Evolutionary conservation across 2,329 filamentous ascomycete genomes (phyloP).

Genomic region (Penicillium palitans): DNA sequence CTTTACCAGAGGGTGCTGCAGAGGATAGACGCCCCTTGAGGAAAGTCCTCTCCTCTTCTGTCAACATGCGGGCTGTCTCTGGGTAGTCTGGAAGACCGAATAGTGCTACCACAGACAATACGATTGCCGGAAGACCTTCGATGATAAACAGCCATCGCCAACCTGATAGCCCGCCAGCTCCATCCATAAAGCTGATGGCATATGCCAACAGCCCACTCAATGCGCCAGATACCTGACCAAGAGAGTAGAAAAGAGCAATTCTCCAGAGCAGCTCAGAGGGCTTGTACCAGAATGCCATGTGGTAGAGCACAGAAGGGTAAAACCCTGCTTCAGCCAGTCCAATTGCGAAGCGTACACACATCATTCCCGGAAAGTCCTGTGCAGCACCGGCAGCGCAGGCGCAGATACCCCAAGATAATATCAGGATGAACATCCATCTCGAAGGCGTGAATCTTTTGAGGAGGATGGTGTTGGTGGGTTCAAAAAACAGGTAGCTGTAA

Average conservation of each 20-base stretch:
- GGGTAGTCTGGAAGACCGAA: conserved; percentile 38
- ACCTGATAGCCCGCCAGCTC: conserved; percentile 33
- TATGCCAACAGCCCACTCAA: conserved; percentile 39
- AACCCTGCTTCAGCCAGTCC: conserved; percentile 41
- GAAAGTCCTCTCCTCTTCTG: conserved; percentile 27
- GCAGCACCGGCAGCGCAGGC: conserved; percentile 40
- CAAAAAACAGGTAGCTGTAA: conserved; percentile 43
- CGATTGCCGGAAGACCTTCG: conserved; percentile 39
- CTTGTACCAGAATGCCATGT: conserved; percentile 45
- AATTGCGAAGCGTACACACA: conserved; percentile 42
- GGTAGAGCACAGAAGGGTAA: conserved; percentile 38
- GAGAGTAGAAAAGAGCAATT: conserved; percentile 42
- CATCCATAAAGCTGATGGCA: conserved; percentile 42
- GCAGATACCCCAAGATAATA: conserved; percentile 40
- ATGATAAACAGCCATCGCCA: conserved; percentile 45
- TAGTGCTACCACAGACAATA: conserved; percentile 32
- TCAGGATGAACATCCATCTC: conserved; percentile 39
- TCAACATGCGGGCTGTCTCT: conserved; percentile 33
- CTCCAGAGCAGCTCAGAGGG: conserved; percentile 38
- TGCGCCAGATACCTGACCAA: conserved; percentile 38
- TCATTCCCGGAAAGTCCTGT: conserved; percentile 39
- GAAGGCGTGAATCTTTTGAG: conserved; percentile 40
- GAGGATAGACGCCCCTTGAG: conserved; percentile 30
- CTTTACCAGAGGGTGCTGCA: conserved; percentile 33
- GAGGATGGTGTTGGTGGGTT: conserved; percentile 42